These are phyloP conservation scores for Nannochloropsis salina DNA, from an alignment of 108 stramenopile genomes.

Conservation along the genomic window DNA sequence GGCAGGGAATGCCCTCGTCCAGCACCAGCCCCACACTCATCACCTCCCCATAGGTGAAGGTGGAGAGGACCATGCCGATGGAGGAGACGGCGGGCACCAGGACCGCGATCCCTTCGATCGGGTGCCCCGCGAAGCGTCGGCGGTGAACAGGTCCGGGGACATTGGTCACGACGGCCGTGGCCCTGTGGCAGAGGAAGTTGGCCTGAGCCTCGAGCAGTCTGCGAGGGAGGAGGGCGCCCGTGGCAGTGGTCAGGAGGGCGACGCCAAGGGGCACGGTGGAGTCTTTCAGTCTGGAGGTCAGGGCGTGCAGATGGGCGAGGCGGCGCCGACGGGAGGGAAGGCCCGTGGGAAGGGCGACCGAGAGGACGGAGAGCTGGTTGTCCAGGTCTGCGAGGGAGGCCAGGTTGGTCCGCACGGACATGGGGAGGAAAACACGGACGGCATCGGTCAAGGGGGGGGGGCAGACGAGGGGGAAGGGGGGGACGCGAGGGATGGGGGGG, in stretches of 20 bases:
- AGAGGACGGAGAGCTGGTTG: background rate
- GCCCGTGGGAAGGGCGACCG: background rate
- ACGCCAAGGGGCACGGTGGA: background rate
- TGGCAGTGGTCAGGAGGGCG: background rate
- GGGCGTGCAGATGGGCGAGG: background rate
- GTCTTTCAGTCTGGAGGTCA: background rate
- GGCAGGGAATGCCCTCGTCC: background rate
- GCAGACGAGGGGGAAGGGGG: background rate
- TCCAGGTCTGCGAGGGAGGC: background rate
- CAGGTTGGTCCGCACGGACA: background rate
- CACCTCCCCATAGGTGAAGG: conserved; percentile 9
- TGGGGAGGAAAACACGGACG: background rate
- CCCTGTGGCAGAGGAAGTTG: background rate
- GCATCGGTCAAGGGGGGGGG: background rate
- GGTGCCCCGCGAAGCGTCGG: background rate
- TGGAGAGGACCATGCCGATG: background rate
- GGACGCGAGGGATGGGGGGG: background rate
- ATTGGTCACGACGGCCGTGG: background rate
- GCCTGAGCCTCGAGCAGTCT: background rate
- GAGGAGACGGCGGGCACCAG: background rate
- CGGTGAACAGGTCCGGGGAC: background rate
- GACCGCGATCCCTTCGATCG: background rate
- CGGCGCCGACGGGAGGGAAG: background rate
- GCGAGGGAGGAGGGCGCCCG: background rate
- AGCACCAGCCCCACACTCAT: background rate